A percentile compares a stretch with the other conserved stretches of the same genome.
These are phyloP conservation scores for Biancaea sappan DNA, from an alignment of 306 rosid species.

Conservation along the genomic window DNA sequence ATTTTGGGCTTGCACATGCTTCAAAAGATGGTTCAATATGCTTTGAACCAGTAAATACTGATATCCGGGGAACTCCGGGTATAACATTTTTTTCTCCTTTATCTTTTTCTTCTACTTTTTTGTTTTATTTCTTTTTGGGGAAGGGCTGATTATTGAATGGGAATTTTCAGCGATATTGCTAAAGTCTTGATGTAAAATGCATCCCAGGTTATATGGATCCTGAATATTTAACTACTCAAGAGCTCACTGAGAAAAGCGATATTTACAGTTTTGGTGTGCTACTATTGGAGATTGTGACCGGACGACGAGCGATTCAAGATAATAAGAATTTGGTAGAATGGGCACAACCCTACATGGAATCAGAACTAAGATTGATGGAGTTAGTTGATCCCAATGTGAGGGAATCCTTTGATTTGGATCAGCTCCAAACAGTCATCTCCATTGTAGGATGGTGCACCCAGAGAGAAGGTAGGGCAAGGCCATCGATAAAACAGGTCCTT, in stretches of 20 bases:
- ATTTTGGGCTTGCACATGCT: conserved; percentile 97
- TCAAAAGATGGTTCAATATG: conserved; percentile 78
- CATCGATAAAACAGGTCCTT: conserved; percentile 90
- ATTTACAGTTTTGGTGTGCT: conserved; percentile 93
- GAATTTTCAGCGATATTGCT: conserved; percentile 2
- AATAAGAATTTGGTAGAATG: conserved; percentile 84
- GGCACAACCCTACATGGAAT: conserved; percentile 65
- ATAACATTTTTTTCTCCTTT: conserved; percentile 20
- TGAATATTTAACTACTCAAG: conserved; percentile 87
- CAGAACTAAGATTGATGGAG: conserved; percentile 72
- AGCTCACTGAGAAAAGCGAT: conserved; percentile 94
- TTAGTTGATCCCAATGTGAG: conserved; percentile 76
- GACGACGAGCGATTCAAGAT: conserved; percentile 82
- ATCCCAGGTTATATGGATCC: conserved; percentile 98
- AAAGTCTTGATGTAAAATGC: conserved; percentile 37
- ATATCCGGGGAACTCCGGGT: conserved; percentile 97
- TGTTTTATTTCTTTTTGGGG: background rate
- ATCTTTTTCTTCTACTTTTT: background rate
- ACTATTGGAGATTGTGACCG: conserved; percentile 84
- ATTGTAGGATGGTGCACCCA: conserved; percentile 93
- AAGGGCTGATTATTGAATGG: background rate
- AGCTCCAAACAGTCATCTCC: conserved; percentile 74
- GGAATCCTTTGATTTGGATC: conserved; percentile 76
- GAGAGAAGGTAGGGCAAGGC: conserved; percentile 84
- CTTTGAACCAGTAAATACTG: conserved; percentile 89